Percentiles rank a stretch among this genome's conserved stretches.
These are phyloP conservation scores for Ascoidea asiatica DNA, from an alignment of 805 yeast species.

Conservation along the genomic window DNA sequence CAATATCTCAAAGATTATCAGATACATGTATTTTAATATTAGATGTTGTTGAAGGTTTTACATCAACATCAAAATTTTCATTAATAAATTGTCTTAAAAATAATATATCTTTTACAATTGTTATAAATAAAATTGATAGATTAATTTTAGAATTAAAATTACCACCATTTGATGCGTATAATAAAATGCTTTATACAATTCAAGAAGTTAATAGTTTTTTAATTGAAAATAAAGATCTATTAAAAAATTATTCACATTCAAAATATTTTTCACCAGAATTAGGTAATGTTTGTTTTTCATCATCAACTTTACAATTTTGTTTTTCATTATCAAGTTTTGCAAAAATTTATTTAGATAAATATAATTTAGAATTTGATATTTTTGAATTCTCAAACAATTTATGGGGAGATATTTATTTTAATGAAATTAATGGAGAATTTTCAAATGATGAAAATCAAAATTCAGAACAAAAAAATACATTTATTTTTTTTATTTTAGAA, in stretches of 20 bases:
- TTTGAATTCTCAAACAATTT: slow-evolving; percentile 37
- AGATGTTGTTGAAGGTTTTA: slow-evolving; percentile 80
- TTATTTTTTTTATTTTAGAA: slow-evolving; percentile 51
- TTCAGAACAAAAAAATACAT: slow-evolving; percentile 22
- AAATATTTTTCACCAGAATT: slow-evolving; percentile 40
- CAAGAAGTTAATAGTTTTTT: slow-evolving; percentile 52
- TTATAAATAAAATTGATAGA: slow-evolving; percentile 76
- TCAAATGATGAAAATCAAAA: slow-evolving; percentile 16
- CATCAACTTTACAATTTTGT: slow-evolving; percentile 44
- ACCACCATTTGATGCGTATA: slow-evolving; percentile 61
- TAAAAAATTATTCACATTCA: slow-evolving; percentile 15
- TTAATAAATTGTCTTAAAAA: slow-evolving; percentile 38
- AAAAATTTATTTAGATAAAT: slow-evolving; percentile 23
- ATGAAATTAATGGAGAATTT: slow-evolving; percentile 30
- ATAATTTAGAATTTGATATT: slow-evolving; percentile 11
- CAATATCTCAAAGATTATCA: slow-evolving; percentile 37
- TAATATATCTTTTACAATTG: slow-evolving; percentile 39
- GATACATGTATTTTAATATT: slow-evolving; percentile 62
- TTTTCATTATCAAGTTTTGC: slow-evolving; percentile 64
- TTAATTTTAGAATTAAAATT: slow-evolving; percentile 67
- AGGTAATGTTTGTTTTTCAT: slow-evolving; percentile 65
- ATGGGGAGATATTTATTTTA: slow-evolving; percentile 68
- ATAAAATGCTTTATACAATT: slow-evolving; percentile 47
- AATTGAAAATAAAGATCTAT: slow-evolving; percentile 17
- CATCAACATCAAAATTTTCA: slow-evolving; percentile 35